These are phyloP conservation scores for Vigna trinervia DNA, from an alignment of 306 rosid species.

Conservation along the genomic window DNA sequence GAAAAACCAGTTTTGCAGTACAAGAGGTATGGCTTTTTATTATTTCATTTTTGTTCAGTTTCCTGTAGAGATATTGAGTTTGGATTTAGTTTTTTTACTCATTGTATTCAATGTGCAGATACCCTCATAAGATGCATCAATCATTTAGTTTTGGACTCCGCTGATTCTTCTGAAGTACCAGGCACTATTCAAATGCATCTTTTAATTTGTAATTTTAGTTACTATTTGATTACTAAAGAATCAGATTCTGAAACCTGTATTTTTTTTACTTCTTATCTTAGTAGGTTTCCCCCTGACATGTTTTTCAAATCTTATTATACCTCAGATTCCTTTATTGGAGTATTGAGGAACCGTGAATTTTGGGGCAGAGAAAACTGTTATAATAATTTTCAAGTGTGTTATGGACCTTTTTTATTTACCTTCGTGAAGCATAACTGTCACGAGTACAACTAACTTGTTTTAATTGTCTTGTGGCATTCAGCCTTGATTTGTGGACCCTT, in stretches of 20 bases:
- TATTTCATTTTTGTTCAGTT: conserved; percentile 34
- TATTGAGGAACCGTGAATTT: conserved; percentile 52
- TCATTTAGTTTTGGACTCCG: conserved; percentile 80
- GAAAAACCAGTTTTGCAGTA: conserved; percentile 46
- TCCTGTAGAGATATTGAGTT: conserved; percentile 37
- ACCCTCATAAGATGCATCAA: conserved; percentile 77
- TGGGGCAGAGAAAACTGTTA: conserved; percentile 57
- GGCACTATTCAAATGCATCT: conserved; percentile 78
- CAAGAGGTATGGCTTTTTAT: conserved; percentile 45
- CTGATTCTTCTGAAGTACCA: conserved; percentile 84
- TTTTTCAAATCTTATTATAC: conserved; percentile 48
- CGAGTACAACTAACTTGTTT: conserved; percentile 9
- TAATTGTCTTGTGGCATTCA: conserved; percentile 8
- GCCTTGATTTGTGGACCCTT: conserved; percentile 9
- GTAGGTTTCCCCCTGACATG: conserved; percentile 37
- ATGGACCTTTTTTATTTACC: conserved; percentile 37
- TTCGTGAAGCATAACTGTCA: conserved; percentile 24
- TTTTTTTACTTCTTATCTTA: conserved; percentile 44
- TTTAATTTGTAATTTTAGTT: conserved; percentile 59
- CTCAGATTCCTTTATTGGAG: conserved; percentile 47
- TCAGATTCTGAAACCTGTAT: conserved; percentile 60
- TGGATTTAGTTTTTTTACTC: conserved; percentile 57
- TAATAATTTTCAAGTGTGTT: conserved; percentile 49
- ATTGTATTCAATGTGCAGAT: conserved; percentile 79
- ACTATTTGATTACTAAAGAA: conserved; percentile 57